Base-by-base conservation (phyloP, 345 rosid genomes). In the Clarkia xantiana region DNA sequence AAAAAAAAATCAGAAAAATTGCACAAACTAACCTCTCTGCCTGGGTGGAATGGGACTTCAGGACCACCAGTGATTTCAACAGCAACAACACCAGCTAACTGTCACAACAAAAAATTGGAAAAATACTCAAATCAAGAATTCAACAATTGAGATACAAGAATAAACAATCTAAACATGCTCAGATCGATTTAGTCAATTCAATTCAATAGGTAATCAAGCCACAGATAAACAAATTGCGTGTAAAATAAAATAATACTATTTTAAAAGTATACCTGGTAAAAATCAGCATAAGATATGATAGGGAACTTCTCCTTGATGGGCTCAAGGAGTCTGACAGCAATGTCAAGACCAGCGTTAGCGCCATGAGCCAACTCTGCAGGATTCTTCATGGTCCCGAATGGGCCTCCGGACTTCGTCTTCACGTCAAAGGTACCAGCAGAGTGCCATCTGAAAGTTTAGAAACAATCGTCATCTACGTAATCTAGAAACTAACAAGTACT, bases 21-120 rank as follows among this genome's bases (percentile, higher is more conserved):
- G 11, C 4, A 16, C 47, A 17, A 12, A 39, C 79, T 52, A 25
- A 83, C 96, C 94, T 76, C 86, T 70, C 95, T 81, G 54, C 94
- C 97, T 0, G 96, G 91, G 70, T 90, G 97, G 77, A 90, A 86
- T 12, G 94, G 94, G 48, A 90, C 10, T 18, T 90, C 97, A 58
- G 97, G 97, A n/a, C 97, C 96, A 38, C 97, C 97, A 14, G 97
- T 83, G 36, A 86, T 40, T 70, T 86, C 95, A n/a, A 86, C 86
- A 12, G 74, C 97, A 14, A 90, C 94, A 56, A 90, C 89, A 55
- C 96, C 97, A 52, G 96, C 96, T 49, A 86, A 71, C 97, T 90
- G 63, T 62, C 46, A 14, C 14, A 14, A 16, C 2, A 9, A 48
- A 10, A 13, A 38, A 14, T 13, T 48, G 9, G 25, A 19, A 3